Base-by-base conservation (phyloP, 1,139 yeast species). In the Wickerhamomyces sp. region DNA sequence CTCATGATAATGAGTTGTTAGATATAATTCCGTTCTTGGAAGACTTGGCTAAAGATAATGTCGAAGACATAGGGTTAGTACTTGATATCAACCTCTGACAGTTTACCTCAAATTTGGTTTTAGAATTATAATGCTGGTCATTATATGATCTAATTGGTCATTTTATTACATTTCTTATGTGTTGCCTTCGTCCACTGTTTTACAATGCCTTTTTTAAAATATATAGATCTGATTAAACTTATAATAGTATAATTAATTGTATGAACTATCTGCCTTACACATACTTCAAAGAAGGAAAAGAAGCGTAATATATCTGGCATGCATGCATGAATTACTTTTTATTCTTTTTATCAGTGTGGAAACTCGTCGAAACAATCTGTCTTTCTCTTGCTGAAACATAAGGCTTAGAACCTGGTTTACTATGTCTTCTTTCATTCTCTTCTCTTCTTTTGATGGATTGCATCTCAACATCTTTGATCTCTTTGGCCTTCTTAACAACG, bases 1-100 rank as follows among this genome's bases (percentile, higher is more conserved):
- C 94, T 31, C 98, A 92, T 61, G 99, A 92, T 62, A 90, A 90
- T 59, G 99, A 92, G 69, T 72, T 92, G 53, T 65, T 87, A 48
- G 98, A 92, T 64, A 78, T 92, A 64, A 68, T 94, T 44, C 98
- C 98, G 14, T 81, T 94, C 50, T 72, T 92, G 54, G 87, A 88
- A 60, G 98, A 92, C 60, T 67, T 92, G 46, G 76, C 96, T 8
- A 70, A 71, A 47, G 55, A 56, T 6, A 58, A 59, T 28, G 96
- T 89, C 36, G 83, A 81, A 50, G 96, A 90, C 63, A 94, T 90
- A 35, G 80, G 89, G 30, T 64, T 81, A 49, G 94, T 90, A 28
- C 72, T 90, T 54, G 97, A 89, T 64, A 87, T 88, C 40, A 76
- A 79, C 35, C 58, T 74, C 46, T 73, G 54, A 61, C 19, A 24